phyloP scores from a whole-genome alignment of 2,329 filamentous ascomycete species.

The Neopestalotiopsis sp. region DNA sequence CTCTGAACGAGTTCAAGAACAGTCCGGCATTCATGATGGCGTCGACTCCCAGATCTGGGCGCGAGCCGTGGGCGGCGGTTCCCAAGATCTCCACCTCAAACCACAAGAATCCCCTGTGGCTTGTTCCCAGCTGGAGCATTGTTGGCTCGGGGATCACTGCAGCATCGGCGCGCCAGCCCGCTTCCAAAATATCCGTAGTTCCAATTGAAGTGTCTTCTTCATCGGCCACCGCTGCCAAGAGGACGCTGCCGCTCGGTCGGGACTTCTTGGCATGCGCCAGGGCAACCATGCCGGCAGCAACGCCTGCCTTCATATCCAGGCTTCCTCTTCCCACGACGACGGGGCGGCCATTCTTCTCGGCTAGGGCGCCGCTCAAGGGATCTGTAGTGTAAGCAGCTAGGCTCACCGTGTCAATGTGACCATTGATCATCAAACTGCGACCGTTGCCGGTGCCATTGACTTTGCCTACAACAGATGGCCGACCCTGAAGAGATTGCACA shows the following conservation, averaged over 20 bases:
- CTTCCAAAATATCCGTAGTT: background rate
- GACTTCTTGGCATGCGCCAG: constrained; percentile 42
- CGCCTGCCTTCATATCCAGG: constrained; percentile 57
- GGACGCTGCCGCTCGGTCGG: constrained; percentile 51
- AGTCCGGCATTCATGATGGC: constrained; percentile 54
- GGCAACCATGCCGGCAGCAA: constrained; percentile 52
- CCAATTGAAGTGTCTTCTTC: constrained; percentile 34
- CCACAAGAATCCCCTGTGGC: constrained; percentile 58
- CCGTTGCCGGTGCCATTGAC: constrained; percentile 52
- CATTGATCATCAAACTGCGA: constrained; percentile 57
- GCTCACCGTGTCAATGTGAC: constrained; percentile 59
- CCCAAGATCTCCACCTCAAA: constrained; percentile 49
- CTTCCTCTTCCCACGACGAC: constrained; percentile 47
- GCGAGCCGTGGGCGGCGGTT: constrained; percentile 48
- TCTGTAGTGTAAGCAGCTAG: constrained; percentile 51
- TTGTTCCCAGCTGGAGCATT: constrained; percentile 44
- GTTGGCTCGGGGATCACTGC: constrained; percentile 58
- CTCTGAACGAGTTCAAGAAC: constrained; percentile 46
- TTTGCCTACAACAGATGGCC: constrained; percentile 57
- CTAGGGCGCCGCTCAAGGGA: constrained; percentile 38
- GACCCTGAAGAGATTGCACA: constrained; percentile 50
- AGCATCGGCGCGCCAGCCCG: constrained; percentile 44
- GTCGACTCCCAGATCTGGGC: constrained; percentile 51
- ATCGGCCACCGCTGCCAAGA: constrained; percentile 59
- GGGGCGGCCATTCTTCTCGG: constrained; percentile 38